These are phyloP conservation scores for Phytophthora crassamura DNA, from an alignment of 352 stramenopile species.

Conservation along the genomic window DNA sequence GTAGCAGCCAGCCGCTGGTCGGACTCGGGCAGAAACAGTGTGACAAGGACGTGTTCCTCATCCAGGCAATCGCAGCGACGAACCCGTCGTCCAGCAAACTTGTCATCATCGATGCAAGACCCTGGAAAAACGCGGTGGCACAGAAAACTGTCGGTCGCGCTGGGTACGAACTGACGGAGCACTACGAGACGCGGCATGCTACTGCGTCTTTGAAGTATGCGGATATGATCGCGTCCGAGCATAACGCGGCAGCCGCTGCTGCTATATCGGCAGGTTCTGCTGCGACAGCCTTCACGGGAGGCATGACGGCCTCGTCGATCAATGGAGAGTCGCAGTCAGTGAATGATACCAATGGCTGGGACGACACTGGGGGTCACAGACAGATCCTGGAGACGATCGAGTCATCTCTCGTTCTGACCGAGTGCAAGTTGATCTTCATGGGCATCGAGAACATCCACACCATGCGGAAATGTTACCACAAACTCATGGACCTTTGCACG, in stretches of 20 bases:
- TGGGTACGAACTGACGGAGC: constrained; percentile 89
- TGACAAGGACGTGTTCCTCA: constrained; percentile 85
- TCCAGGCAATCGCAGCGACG: constrained; percentile 77
- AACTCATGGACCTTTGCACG: constrained; percentile 76
- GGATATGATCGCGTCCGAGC: constrained; percentile 62
- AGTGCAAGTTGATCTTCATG: constrained; percentile 91
- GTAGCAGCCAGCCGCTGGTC: constrained; percentile 86
- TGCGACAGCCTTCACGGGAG: constrained; percentile 4
- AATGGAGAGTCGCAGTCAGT: constrained; percentile 25
- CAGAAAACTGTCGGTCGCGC: constrained; percentile 91
- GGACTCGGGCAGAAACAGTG: constrained; percentile 84
- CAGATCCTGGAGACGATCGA: constrained; percentile 53
- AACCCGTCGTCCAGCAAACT: constrained; percentile 84
- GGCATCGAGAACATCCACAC: constrained; percentile 94
- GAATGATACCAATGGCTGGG: constrained; percentile 17
- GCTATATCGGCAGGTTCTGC: constrained; percentile 16
- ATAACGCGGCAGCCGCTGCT: constrained; percentile 31
- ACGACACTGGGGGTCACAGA: constrained; percentile 18
- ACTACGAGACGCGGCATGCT: constrained; percentile 77
- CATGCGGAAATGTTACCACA: constrained; percentile 89
- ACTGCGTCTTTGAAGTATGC: constrained; percentile 68
- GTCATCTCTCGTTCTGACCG: constrained; percentile 69
- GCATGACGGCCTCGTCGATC: constrained; percentile 6
- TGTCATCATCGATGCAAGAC: constrained; percentile 91
- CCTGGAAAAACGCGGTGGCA: constrained; percentile 90